Percentiles rank a stretch among this genome's conserved stretches.
Conservation (phyloP, 177 flowering plant species). For the Tripterygium wilfordii region DNA sequence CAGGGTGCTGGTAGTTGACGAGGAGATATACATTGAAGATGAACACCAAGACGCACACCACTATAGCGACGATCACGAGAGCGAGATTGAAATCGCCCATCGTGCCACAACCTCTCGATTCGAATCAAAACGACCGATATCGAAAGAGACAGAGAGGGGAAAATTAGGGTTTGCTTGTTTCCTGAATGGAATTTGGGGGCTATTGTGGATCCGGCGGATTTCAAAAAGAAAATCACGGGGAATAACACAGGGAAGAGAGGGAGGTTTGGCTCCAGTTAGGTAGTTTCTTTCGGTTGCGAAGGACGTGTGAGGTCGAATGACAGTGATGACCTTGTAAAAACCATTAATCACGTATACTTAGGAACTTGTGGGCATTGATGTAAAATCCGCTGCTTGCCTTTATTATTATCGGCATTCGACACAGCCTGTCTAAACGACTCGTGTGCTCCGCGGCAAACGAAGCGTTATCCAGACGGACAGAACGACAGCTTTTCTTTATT, state of each 20-base stretch:
- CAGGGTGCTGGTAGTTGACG: constrained; percentile 94
- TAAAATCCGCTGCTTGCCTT: too few relatives aligned
- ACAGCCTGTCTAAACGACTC: too few relatives aligned
- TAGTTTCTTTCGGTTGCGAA: constrained; percentile 5
- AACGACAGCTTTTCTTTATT: too few relatives aligned
- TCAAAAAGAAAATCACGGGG: too few relatives aligned
- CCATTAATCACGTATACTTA: too few relatives aligned
- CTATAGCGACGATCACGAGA: constrained; percentile 78
- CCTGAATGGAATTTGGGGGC: too few relatives aligned
- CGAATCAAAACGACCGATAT: constrained; percentile 11
- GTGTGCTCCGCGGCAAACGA: too few relatives aligned
- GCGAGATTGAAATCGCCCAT: constrained; percentile 99
- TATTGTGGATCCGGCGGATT: too few relatives aligned
- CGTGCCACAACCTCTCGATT: constrained; percentile 11
- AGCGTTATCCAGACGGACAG: too few relatives aligned
- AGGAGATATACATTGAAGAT: constrained; percentile 86
- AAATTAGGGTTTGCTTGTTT: constrained; percentile 8
- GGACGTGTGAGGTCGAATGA: neutral
- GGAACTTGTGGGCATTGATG: too few relatives aligned
- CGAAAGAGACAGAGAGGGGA: neutral
- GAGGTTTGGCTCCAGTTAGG: constrained; percentile 13
- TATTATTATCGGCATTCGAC: too few relatives aligned
- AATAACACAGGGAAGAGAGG: neutral
- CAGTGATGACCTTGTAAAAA: too few relatives aligned
- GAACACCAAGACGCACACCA: constrained; percentile 76